These are phyloP conservation scores for Calonectria henricotiae DNA, from an alignment of 2,329 filamentous ascomycete genomes.

Conservation along the genomic window DNA sequence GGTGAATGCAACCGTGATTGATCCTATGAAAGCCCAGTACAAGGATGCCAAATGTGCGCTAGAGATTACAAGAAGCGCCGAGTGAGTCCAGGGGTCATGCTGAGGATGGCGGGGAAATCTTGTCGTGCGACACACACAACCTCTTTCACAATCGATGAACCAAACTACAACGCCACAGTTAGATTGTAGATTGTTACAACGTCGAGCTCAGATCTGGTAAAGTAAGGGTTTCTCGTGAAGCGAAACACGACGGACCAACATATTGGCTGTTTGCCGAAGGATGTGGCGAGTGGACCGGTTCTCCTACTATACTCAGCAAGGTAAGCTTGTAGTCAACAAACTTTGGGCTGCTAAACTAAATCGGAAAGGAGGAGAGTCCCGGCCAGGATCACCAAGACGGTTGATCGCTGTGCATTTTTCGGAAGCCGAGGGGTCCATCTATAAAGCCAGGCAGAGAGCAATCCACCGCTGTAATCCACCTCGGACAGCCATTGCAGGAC, in stretches of 20 bases:
- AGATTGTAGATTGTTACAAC: background rate
- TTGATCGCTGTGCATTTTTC: background rate
- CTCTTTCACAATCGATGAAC: background rate
- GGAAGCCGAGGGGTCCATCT: background rate
- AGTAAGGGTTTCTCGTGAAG: background rate
- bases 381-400: slow-evolving; percentile 5
- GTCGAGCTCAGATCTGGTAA: background rate
- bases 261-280: slow-evolving; percentile 1
- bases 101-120: background rate
- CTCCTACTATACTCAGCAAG: background rate
- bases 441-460: background rate
- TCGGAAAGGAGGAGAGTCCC: background rate
- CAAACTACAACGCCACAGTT: background rate
- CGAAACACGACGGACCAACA: background rate
- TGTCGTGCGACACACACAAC: background rate
- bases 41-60: background rate
- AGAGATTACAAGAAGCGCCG: slow-evolving; percentile 2
- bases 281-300: background rate
- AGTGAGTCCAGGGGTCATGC: background rate
- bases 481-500: background rate
- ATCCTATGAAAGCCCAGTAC: background rate
- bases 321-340: slow-evolving; percentile 17
- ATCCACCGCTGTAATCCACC: background rate
- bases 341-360: slow-evolving; percentile 3
- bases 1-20: background rate